phyloP scores from a whole-genome alignment of 805 yeast genomes.

The Debaryomyces tyrocola region DNA sequence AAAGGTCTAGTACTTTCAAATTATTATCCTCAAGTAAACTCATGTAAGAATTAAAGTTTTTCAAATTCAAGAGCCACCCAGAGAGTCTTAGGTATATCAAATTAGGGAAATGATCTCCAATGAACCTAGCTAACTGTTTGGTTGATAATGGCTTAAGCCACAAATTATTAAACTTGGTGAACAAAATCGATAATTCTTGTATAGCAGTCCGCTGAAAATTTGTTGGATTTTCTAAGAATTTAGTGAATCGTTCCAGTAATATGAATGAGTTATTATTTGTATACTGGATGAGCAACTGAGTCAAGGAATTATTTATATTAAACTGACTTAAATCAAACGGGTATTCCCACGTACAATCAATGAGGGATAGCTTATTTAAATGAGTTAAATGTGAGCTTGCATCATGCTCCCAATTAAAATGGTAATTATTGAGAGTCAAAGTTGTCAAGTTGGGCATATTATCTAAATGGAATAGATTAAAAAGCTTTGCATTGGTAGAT shows the following conservation, averaged over 20 bases:
- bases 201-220: constrained; percentile 8
- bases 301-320: constrained; percentile 24
- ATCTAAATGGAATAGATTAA: constrained; percentile 45
- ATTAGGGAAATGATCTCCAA: constrained; percentile 12
- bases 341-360: constrained; percentile 57
- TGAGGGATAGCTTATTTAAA: constrained; percentile 28
- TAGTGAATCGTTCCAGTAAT: constrained; percentile 36
- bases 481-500: constrained; percentile 27
- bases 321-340: constrained; percentile 48
- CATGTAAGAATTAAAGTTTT: constrained; percentile 4
- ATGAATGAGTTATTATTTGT: constrained; percentile 30
- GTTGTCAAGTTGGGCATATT: constrained; percentile 32
- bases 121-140: constrained; percentile 5
- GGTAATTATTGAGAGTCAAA: constrained; percentile 39
- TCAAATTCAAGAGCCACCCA: constrained; percentile 24
- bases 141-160: constrained; percentile 8
- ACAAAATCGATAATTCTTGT: constrained; percentile 4
- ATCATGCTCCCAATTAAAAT: constrained; percentile 42
- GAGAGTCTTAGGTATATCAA: constrained; percentile 14
- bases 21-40: constrained; percentile 5
- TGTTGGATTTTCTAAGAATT: constrained; percentile 24
- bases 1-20: constrained; percentile 7
- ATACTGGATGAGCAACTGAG: constrained; percentile 22
- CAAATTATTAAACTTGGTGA: constrained; percentile 1
- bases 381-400: constrained; percentile 12